Conservation (phyloP, 2,329 filamentous ascomycete genomes). For the Colletotrichum chrysophilum region DNA sequence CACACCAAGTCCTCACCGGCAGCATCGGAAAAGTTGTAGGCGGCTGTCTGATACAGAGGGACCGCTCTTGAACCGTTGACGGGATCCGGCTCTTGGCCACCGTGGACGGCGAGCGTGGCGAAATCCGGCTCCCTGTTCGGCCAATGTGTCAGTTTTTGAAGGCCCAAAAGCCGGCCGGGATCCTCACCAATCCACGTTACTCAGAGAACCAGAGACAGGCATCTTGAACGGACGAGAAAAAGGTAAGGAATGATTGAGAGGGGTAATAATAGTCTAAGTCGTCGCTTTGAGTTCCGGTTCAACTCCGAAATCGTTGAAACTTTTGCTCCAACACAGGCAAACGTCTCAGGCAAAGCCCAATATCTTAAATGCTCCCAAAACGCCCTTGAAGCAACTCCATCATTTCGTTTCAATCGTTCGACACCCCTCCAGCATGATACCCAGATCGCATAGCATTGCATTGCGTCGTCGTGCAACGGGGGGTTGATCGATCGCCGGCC, state of each 20-base stretch:
- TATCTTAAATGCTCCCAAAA: constrained; percentile 13
- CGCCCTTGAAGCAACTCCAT: constrained; percentile 1
- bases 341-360: constrained; percentile 3
- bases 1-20: background rate
- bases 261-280: constrained; percentile 5
- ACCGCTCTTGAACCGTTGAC: constrained; percentile 87
- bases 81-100: constrained; percentile 75
- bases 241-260: constrained; percentile 6
- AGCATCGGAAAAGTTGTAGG: constrained; percentile 24
- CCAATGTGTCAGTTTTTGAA: background rate
- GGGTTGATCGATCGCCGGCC: background rate
- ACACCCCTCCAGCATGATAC: background rate
- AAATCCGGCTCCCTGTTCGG: constrained; percentile 16
- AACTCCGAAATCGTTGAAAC: constrained; percentile 1
- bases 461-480: background rate
- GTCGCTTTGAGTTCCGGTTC: background rate
- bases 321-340: background rate
- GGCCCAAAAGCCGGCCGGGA: constrained; percentile 12
- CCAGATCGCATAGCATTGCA: background rate
- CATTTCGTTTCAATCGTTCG: constrained; percentile 10
- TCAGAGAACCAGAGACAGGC: constrained; percentile 35
- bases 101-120: constrained; percentile 25
- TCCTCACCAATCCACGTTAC: constrained; percentile 34
- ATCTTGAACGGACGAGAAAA: constrained; percentile 24
- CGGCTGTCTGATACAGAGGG: constrained; percentile 91